phyloP scores from a whole-genome alignment of 164 flowering plant species.

The Kingdonia uniflora region DNA sequence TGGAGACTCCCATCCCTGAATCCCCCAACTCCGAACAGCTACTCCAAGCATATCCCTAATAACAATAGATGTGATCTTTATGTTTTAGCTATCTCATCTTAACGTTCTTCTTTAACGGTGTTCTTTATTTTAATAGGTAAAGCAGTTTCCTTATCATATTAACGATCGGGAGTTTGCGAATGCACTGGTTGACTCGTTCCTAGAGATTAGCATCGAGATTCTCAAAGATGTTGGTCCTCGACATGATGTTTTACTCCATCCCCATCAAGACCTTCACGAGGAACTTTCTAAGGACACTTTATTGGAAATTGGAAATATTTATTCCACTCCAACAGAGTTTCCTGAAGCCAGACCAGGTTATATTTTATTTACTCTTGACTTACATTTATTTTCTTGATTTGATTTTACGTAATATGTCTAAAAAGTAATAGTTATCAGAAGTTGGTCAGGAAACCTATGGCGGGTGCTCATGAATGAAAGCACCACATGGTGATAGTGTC shows the following conservation, averaged over 20 bases:
- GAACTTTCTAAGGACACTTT: constrained; percentile 10
- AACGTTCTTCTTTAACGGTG: constrained; percentile 4
- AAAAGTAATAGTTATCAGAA: no score
- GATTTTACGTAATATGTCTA: no score
- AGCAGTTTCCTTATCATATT: constrained; percentile 58
- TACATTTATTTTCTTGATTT: no score
- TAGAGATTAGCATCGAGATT: constrained; percentile 38
- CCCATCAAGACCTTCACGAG: constrained; percentile 22
- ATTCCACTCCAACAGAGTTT: constrained; percentile 37
- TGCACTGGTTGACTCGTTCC: constrained; percentile 61
- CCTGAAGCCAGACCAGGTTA: constrained; percentile 88
- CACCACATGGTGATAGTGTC: no score
- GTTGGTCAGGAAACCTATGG: no score
- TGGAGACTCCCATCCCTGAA: no score
- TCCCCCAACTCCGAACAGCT: no score
- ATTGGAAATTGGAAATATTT: constrained; percentile 16
- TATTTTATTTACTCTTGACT: background rate
- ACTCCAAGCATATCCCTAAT: no score
- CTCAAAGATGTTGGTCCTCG: constrained; percentile 13
- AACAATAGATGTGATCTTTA: no score
- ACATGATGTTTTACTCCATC: constrained; percentile 7
- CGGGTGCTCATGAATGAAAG: no score
- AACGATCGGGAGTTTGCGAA: constrained; percentile 80
- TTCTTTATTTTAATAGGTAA: constrained; percentile 36
- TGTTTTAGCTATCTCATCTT: no score